Evolutionary conservation across 176 grass and related monocot genomes (phyloP), one percentile per base, ranked within the genome.

Genomic region (bread wheat (Triticum aestivum)): DNA sequence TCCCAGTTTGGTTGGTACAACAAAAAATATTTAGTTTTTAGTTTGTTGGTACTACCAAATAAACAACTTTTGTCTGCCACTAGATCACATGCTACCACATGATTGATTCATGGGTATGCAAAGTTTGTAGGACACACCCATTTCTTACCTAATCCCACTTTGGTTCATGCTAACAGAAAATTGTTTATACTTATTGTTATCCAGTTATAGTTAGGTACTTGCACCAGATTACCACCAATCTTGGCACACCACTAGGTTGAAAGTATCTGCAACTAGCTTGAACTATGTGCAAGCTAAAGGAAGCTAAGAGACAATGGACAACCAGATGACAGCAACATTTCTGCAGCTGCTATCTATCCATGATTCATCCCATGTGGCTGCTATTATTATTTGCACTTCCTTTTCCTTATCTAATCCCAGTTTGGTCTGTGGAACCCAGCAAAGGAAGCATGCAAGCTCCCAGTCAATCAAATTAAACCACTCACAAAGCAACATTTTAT

Each of bases 81-180:
- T 17, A 30, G 34, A 11, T 42, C 80, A 83, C 66, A 83, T 83
- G 66, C 20, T 24, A 67, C 47, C 86, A 78, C 86, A 78, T 78
- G 79, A 69, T 56, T 27, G 21, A 76, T 76, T 59, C 6, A 14
- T 51, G 47, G 3, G 47, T 51, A 51, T 5, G 47, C 12, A 56
- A 17, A 58, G 54, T 18, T 21, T 58, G 54, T 58, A 51, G 12
- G 5, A 21, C 54, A 58, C 54, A 58, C 54, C 15, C 51, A 18
- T 58, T 1, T 58, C 54, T 58, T 58, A 21, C 3, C 18, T 58
- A 20, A 58, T 21, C 18, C 54, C 54, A 58, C 6, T 58, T 58
- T 8, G 17, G 54, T 58, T 58, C 54, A 21, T 21, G 18, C 54
- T 58, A 58, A 58, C 54, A 58, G 54, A 58, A 8, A 58, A 3